Evolutionary conservation across 495 filamentous ascomycete genomes (phyloP), one percentile per base, ranked within the genome.

Genomic region (Penicillium canariense): DNA sequence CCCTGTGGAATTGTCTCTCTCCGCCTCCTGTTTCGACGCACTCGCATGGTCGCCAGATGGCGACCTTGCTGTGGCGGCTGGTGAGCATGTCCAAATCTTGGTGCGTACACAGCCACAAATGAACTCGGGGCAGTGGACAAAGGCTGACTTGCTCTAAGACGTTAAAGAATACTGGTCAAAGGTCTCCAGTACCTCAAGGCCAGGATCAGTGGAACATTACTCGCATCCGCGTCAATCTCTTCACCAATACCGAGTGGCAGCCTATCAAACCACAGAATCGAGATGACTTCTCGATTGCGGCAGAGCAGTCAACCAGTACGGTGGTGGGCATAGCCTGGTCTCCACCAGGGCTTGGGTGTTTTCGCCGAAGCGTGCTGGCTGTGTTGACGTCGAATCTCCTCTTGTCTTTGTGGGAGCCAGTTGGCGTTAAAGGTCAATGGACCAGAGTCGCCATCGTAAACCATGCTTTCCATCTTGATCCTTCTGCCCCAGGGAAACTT

Each of bases 1-100:
- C 6, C 65, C 72, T 0, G 40, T 76, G 17, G 63, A 73, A 43
- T 56, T 77, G 3, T 61, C 65, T 11, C 44, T 72, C 14, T 70
- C 62, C 32, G 74, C 76, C 6, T 77, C 73, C 4, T 77, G 71
- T 55, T 64, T 66, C n/a, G 67, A 81, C 56, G 82, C 80, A 47
- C 68, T 87, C 11, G 69, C 76, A 40, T 88, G 85, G 83, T 87
- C 85, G 0, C 59, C 72, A 28, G 84, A 87, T 63, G 82, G 82
- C 27, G 78, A 85, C 48, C 68, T 88, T 15, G 84, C 85, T 5
- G 58, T 87, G 43, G 80, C 79, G 7, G 78, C 78, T 6, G 78
- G 80, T 18, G 84, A 86, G 56, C 65, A 78, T 55, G 78, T 87
- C 26, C 69, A 83, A 22, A 70, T 87, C 32, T 62, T 86, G 49